Percentiles rank a stretch among this genome's conserved stretches.
Conservation (phyloP, 2,329 filamentous ascomycete genomes). For the Elsinoe necatrix region DNA sequence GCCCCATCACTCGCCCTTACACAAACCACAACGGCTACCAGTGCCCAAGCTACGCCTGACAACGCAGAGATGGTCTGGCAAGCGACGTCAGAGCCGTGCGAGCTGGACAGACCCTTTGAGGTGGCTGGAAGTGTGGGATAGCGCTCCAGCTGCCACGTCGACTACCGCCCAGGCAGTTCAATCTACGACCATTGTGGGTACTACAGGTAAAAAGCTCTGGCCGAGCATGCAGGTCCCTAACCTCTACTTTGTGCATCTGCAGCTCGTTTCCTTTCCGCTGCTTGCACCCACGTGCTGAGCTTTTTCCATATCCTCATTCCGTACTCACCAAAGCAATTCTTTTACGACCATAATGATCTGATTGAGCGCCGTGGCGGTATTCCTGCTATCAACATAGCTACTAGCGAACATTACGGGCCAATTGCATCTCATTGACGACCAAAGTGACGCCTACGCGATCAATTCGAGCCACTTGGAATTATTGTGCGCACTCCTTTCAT, state of each 20-base stretch:
- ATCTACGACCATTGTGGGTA: constrained; percentile 2
- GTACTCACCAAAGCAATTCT: background rate
- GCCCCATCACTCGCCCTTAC: background rate
- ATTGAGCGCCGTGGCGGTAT: background rate
- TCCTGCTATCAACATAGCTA: background rate
- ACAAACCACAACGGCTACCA: background rate
- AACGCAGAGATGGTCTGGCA: background rate
- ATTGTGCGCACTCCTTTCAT: background rate
- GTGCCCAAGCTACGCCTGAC: background rate
- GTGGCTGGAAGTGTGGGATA: constrained; percentile 11
- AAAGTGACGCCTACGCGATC: background rate
- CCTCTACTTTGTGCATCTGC: background rate
- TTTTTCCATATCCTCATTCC: background rate
- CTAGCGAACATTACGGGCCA: background rate
- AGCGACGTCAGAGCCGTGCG: constrained; percentile 5
- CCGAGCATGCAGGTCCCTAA: constrained; percentile 13
- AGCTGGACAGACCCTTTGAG: background rate
- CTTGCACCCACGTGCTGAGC: background rate
- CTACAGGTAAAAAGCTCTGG: background rate
- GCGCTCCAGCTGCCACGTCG: background rate
- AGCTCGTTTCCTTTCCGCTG: background rate
- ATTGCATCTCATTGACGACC: background rate
- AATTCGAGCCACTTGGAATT: background rate
- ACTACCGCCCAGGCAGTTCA: background rate
- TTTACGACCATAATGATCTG: constrained; percentile 8